Evolutionary conservation across 2,329 filamentous ascomycete species (phyloP), one percentile per base, ranked within the genome.

Genomic region (Fusarium multiceps): DNA sequence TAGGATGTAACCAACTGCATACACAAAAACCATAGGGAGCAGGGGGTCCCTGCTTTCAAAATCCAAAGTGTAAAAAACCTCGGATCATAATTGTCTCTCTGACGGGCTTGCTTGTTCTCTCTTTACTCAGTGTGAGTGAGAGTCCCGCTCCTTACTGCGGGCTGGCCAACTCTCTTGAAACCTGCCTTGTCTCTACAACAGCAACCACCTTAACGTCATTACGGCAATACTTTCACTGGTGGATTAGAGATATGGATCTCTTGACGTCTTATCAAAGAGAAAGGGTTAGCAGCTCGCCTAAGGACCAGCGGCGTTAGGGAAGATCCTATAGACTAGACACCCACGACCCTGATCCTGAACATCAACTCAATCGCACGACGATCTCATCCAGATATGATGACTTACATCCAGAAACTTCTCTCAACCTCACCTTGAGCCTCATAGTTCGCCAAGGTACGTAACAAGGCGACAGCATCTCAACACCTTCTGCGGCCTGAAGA

Each of bases 1-100:
- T 25, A 50, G 47, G n/a, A 37, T 50, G 25, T 43, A 42, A 45
- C 62, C 64, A 66, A 54, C 64, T 37, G 34, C 62, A 67, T 67
- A 40, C 18, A 32, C 18, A 40, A 20, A n/a, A n/a, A 10, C 7
- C 12, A 50, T 25, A 18, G 2, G 3, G 21, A 51, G 8, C 54
- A 54, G 37, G 62, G 62, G 62, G 12, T 13, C 4, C 25, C 21
- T 5, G 4, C 14, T 3, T n/a, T 16, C 18, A 0, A 25, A 3
- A 18, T 7, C 11, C 2, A 8, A 64, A 56, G 4, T 62, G 58
- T 10, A 63, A 43, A 64, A 64, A 57, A 16, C 12, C 1, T 37
- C 10, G 18, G 10, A 37, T n/a, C 10, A 37, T 4, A n/a, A n/a
- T 37, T 12, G 0, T n/a, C 4, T 37, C 10, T 12, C 18, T 37